Conservation (phyloP, 176 grass and related monocot species). For the Rhynchospora pubera region DNA sequence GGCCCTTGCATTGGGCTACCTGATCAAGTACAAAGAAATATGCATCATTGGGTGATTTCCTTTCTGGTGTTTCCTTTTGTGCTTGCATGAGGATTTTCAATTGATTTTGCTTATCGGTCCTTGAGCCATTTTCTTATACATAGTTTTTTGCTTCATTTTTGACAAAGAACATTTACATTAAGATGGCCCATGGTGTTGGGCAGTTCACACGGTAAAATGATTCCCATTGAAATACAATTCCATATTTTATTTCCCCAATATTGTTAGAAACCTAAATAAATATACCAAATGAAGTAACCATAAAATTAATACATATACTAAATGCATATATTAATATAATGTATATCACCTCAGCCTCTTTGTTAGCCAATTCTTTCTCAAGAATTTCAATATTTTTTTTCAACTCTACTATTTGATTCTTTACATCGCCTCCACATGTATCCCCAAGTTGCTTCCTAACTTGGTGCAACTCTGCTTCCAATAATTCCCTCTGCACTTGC, state of each 20-base stretch:
- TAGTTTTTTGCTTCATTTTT: background rate
- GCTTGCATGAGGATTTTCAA: background rate
- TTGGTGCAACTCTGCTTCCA: constrained; percentile 78
- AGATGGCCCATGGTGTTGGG: background rate
- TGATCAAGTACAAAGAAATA: constrained; percentile 22
- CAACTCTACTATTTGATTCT: constrained; percentile 38
- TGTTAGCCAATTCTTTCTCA: constrained; percentile 69
- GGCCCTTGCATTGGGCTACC: constrained; percentile 72
- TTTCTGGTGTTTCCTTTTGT: background rate
- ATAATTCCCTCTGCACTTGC: constrained; percentile 54
- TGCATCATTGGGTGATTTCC: constrained; percentile 1
- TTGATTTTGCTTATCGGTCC: background rate
- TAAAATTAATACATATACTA: no score
- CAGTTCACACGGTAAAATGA: background rate
- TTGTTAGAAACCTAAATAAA: background rate
- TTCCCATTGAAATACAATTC: background rate
- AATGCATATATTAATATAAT: background rate
- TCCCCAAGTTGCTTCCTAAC: constrained; percentile 63
- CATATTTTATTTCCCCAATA: background rate
- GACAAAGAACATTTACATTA: background rate
- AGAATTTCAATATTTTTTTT: constrained; percentile 60
- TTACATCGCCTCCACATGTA: constrained; percentile 25
- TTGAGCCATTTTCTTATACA: background rate
- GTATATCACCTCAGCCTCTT: constrained; percentile 62
- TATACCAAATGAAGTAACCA: background rate